Percentiles rank a stretch among this genome's conserved stretches.
phyloP scores from a whole-genome alignment of 2,329 filamentous ascomycete genomes.

The Penicillium hesseltinei region DNA sequence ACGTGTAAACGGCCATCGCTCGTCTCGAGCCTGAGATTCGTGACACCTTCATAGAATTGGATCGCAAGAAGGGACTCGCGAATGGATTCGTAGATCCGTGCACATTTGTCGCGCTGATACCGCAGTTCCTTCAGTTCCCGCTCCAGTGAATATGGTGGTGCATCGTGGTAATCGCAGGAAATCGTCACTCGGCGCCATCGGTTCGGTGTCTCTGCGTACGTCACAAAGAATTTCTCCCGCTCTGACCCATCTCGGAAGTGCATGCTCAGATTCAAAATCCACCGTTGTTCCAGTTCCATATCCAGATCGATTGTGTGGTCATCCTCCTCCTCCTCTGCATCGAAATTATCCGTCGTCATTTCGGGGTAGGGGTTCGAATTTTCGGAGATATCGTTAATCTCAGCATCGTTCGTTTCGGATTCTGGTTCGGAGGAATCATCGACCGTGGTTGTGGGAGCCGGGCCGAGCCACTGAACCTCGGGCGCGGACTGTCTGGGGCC shows the following conservation, averaged over 20 bases:
- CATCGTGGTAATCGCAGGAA: constrained; percentile 85
- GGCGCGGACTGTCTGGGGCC: constrained; percentile 42
- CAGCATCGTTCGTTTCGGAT: constrained; percentile 28
- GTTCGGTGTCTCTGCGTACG: constrained; percentile 76
- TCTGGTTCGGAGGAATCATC: constrained; percentile 24
- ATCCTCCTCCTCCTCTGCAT: constrained; percentile 16
- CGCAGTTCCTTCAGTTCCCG: constrained; percentile 72
- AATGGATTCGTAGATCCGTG: constrained; percentile 91
- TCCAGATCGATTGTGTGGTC: constrained; percentile 53
- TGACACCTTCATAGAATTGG: constrained; percentile 93
- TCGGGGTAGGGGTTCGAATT: constrained; percentile 31
- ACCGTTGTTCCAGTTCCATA: constrained; percentile 78
- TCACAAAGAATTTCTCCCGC: constrained; percentile 97
- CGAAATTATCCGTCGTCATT: neutral
- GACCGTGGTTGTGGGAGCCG: constrained; percentile 31
- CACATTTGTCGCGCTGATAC: constrained; percentile 87
- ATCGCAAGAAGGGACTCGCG: constrained; percentile 90
- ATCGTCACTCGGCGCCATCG: constrained; percentile 87
- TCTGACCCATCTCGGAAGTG: constrained; percentile 91
- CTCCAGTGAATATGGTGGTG: constrained; percentile 78
- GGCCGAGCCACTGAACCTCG: constrained; percentile 40
- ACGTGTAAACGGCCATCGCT: constrained; percentile 85
- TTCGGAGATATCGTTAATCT: constrained; percentile 24
- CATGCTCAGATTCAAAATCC: constrained; percentile 98
- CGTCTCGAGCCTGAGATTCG: constrained; percentile 91